Evolutionary conservation across 306 rosid genomes (phyloP), one percentile per base, ranked within the genome.

Genomic region (Quillaja saponaria): DNA sequence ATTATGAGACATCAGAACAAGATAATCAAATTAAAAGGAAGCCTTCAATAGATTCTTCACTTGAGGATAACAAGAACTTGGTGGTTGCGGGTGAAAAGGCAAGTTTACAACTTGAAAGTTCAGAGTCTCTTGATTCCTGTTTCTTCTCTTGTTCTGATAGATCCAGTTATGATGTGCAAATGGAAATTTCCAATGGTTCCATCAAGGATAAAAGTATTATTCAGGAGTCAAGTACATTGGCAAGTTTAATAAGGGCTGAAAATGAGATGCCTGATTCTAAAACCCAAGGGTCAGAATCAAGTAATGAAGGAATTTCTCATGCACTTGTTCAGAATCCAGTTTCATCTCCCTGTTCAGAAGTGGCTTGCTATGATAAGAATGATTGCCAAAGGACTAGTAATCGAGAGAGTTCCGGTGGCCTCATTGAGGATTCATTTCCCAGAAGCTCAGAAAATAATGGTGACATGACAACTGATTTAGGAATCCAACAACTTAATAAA

Each of bases 111-210:
- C 59, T 69, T 40, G 61, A 70, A 69, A 78, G 61, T 63, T 69
- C 78, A 58, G 77, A 42, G 52, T 68, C 76, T 64, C 59, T 58
- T 3, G 88, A 71, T 44, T 71, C 90, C 50, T 48, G 58, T 52
- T 72, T 60, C 12, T 63, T 39, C 21, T 37, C 47, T 41, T 67
- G 62, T 70, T 65, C 71, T 11, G 80, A 58, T 28, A 80, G 49
- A 57, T 66, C 72, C 20, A 63, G 39, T 19, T 15, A 21, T 42
- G 70, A 75, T 61, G 57, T 55, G 39, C 76, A 69, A 61, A 44
- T 33, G 63, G 63, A 71, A 62, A 13, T 50, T 49, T 63, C 15
- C 53, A 63, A 69, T 67, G 74, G 58, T 64, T 61, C 75, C 65
- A 53, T 47, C 40, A 39, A 19, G 13, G 61, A 54, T 44, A 52